Evolutionary conservation across 768 basidiomycete genomes (phyloP), one percentile per base, ranked within the genome.

Genomic region (Hemileccinum rubropunctum): DNA sequence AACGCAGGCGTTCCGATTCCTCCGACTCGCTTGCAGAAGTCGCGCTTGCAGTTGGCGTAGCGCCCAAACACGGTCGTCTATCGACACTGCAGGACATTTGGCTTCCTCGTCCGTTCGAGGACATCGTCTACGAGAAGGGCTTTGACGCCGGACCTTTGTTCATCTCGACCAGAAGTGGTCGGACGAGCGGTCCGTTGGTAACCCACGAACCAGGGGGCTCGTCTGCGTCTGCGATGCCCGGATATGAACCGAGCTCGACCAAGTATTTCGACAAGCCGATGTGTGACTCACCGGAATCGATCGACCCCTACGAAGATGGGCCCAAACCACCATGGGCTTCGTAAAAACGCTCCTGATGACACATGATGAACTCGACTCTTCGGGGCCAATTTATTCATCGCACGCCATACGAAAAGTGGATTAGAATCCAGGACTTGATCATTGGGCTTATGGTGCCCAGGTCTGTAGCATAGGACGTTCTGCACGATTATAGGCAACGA

Each of bases 221-320:
- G 20, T 30, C 44, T 15, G 26, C n/a, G 11, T 9, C 46, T 14
- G 30, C 21, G 6, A 6, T 38, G 18, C 39, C 42, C 10, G 15
- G 37, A 6, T 35, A 50, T 7, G 55, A 60, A 38, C 18, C 33
- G 36, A 18, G 18, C 48, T 20, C 20, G 21, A 48, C 28, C 46
- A 34, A 6, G 9, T 51, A 42, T 26, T 51, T 60, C 13, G 48
- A 42, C 45, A 33, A 42, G 30, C 50, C 58, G 0, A 12, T 57
- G 3, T 65, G 62, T n/a, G 63, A 65, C 13, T 63, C 62, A 3
- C 62, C 62, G 28, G 58, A 60, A 6, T 20, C 44, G 53, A 52
- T 63, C 13, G 26, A 36, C 38, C 17, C 42, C 10, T 28, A 35
- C 6, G 53, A 46, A 14, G 37, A 34, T 14, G 13, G 44, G 34